Conservation (phyloP, 371 early-diverging fungal genomes). For the Dinochytrium kinnereticum region DNA sequence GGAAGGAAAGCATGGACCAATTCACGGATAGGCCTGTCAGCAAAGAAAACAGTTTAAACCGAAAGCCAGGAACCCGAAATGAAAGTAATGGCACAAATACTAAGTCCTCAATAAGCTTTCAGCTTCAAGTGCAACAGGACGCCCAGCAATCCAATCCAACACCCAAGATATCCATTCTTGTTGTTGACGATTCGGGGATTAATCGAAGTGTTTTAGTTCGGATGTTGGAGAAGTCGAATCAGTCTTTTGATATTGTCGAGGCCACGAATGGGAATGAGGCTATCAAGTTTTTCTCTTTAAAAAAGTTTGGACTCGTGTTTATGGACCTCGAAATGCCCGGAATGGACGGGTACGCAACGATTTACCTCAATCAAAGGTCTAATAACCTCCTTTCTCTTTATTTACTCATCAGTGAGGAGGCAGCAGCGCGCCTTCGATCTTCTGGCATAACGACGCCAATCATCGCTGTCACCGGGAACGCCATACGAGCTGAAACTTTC, state of each 20-base stretch:
- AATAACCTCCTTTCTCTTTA: neutral
- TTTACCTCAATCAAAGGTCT: neutral
- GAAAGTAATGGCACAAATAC: no score
- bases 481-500: conserved; percentile 16
- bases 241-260: conserved; percentile 30
- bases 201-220: conserved; percentile 31
- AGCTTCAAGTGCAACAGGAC: no score
- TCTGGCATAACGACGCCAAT: conserved; percentile 34
- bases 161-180: conserved; percentile 16
- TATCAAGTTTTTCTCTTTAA: conserved; percentile 17
- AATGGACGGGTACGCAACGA: conserved; percentile 31
- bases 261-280: conserved; percentile 37
- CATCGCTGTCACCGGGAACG: conserved; percentile 40
- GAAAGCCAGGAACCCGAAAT: no score
- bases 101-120: no score
- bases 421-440: conserved; percentile 32
- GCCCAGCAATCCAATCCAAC: no score
- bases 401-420: conserved; percentile 23
- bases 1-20: no score
- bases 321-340: conserved; percentile 44
- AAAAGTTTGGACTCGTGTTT: conserved; percentile 29
- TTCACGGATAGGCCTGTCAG: no score
- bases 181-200: conserved; percentile 43
- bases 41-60: no score
- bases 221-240: conserved; percentile 30